Base-by-base conservation (phyloP, 2,329 filamentous ascomycete genomes). In the Fusarium sterilihyphosum region DNA sequence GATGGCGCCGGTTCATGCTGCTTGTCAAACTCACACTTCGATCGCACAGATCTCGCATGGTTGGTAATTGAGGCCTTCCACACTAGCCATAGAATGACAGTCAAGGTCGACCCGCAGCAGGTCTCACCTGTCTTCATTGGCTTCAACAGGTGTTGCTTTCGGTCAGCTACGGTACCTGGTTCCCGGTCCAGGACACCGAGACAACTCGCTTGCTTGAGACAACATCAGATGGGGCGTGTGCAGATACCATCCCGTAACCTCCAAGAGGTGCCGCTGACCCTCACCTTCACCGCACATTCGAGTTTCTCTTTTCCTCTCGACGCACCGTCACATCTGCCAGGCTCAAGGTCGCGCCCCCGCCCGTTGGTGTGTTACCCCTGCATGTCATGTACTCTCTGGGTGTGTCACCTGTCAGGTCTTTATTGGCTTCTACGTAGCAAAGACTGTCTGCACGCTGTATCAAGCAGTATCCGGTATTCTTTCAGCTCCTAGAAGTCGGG, bases 311-410 rank as follows among this genome's bases (percentile, higher is more conserved):
- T 49, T 7, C 3, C 9, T 13, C 9, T 26, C 16, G 20, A 22
- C 14, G 9, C 10, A 0, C 26, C 20, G 9, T 31, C 26, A 22
- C 9, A 6, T 49, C 14, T 8, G 3, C 6, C 2, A 8, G 26
- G 20, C 46, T 16, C 26, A 49, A 31, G 26, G 46, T 31, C 20
- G 14, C 20, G 26, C 20, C 6, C 8, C 6, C 46, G 4, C 6
- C 26, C 10, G 20, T 17, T 3, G 26, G 46, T 49, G 20, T 31
- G 26, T 29, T 31, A 3, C 20, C 46, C 26, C 26, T 9, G 26
- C 26, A 6, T 49, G 14, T 5, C 46, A 22, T n/a, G 46, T 12
- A 31, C 8, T 17, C 20, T 31, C 46, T 31, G 7, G 20, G 16
- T 22, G 4, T 47, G 24, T 17, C 41, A 6, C 2, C 46, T 49